These are phyloP conservation scores for Inga leiocalycina DNA, from an alignment of 306 rosid species.

Conservation along the genomic window DNA sequence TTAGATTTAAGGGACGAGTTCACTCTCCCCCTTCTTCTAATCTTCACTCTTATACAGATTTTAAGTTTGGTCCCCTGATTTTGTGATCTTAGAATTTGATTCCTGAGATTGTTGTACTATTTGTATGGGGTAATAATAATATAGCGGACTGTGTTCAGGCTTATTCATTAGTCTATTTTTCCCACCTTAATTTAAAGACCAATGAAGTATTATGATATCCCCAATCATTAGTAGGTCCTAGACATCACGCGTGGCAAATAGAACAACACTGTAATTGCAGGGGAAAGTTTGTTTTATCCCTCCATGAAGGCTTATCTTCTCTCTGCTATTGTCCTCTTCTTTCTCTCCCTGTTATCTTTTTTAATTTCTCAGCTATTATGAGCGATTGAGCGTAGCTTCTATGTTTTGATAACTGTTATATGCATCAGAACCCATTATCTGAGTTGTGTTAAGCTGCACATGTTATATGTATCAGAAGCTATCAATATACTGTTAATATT, in stretches of 20 bases:
- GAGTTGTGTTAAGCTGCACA: not conserved
- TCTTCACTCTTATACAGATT: not conserved
- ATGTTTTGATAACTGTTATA: not conserved
- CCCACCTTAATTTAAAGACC: not conserved
- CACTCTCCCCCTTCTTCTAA: too few species aligned
- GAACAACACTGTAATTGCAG: not conserved
- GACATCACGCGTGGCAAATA: not conserved
- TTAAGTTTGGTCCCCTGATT: constrained; percentile 2
- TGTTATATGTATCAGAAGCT: not conserved
- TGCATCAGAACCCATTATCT: not conserved
- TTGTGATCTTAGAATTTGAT: not conserved
- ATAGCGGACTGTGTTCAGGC: not conserved
- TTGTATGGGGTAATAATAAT: not conserved
- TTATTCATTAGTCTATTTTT: not conserved
- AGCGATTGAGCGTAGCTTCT: not conserved
- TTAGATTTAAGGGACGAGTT: not conserved
- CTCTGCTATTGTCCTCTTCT: not conserved
- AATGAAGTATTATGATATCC: not conserved
- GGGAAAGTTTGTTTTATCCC: not conserved
- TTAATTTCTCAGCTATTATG: not conserved
- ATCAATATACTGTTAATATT: not conserved
- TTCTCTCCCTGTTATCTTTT: not conserved
- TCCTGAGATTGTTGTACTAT: not conserved
- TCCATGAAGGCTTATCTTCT: not conserved
- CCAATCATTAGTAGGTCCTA: not conserved